A percentile compares a stretch with the other conserved stretches of the same genome.
These are phyloP conservation scores for Microsporum canis DNA, from an alignment of 2,329 filamentous ascomycete genomes.

Conservation along the genomic window DNA sequence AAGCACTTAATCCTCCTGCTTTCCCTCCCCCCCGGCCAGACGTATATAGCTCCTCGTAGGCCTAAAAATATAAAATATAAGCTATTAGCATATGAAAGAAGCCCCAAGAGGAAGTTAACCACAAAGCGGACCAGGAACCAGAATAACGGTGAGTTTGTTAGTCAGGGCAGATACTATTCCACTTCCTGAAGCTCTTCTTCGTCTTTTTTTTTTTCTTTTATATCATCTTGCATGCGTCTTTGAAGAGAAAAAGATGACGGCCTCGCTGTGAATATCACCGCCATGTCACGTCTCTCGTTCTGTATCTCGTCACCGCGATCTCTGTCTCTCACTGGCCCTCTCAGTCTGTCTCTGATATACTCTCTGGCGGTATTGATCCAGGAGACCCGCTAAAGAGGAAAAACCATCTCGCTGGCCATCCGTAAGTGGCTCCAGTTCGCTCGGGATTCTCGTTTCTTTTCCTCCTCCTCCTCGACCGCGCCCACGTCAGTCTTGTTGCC, in stretches of 20 bases:
- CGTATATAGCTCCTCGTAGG: background rate
- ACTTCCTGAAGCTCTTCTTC: background rate
- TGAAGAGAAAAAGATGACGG: background rate
- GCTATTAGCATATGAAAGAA: background rate
- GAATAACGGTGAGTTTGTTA: constrained; percentile 4
- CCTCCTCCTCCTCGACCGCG: constrained; percentile 9
- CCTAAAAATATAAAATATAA: background rate
- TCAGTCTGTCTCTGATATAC: background rate
- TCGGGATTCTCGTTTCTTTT: constrained; percentile 8
- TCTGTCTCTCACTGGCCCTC: background rate
- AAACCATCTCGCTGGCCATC: background rate
- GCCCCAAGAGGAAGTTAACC: background rate
- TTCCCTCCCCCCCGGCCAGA: background rate
- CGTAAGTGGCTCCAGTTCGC: background rate
- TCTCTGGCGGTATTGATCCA: background rate
- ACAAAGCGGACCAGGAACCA: background rate
- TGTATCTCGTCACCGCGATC: background rate
- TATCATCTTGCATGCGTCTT: background rate
- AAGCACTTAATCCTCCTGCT: background rate
- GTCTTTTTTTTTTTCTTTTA: background rate
- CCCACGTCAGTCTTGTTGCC: constrained; percentile 8
- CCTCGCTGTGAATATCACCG: background rate
- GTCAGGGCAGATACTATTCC: background rate
- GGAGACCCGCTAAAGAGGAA: background rate
- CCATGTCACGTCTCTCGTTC: background rate